Evolutionary conservation across 495 filamentous ascomycete species (phyloP).

Genomic region (Hypomontagnella submonticulosa): DNA sequence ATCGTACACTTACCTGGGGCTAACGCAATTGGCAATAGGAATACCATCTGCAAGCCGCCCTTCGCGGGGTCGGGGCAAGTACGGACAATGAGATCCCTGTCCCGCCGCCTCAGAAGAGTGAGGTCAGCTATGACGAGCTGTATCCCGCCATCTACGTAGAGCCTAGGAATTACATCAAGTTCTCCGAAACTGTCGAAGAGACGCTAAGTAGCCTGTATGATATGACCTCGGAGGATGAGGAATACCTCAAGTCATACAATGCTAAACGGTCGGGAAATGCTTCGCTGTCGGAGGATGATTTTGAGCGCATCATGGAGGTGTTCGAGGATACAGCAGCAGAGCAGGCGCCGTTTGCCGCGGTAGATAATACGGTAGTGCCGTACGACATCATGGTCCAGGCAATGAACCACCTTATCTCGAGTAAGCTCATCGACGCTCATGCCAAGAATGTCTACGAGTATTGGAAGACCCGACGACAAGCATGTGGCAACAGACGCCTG

Average conservation of each 20-base stretch:
- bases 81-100: constrained; percentile 86
- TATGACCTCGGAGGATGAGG: constrained; percentile 89
- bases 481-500: constrained; percentile 72
- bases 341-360: constrained; percentile 86
- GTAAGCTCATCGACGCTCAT: constrained; percentile 73
- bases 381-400: constrained; percentile 83
- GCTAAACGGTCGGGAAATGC: constrained; percentile 70
- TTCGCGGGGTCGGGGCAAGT: constrained; percentile 77
- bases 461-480: constrained; percentile 80
- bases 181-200: constrained; percentile 97
- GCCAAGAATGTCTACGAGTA: constrained; percentile 90
- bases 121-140: constrained; percentile 84
- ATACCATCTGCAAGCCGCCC: constrained; percentile 96
- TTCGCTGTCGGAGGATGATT: constrained; percentile 86
- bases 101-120: constrained; percentile 79
- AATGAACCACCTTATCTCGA: constrained; percentile 63
- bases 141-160: constrained; percentile 83
- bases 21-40: constrained; percentile 70
- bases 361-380: constrained; percentile 84
- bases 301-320: constrained; percentile 93
- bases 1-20: constrained; percentile 42
- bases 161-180: constrained; percentile 94
- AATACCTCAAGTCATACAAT: constrained; percentile 85
- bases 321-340: constrained; percentile 86
- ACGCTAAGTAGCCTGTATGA: constrained; percentile 87